Base-by-base conservation (phyloP, 345 rosid species). In the Brassica napus region DNA sequence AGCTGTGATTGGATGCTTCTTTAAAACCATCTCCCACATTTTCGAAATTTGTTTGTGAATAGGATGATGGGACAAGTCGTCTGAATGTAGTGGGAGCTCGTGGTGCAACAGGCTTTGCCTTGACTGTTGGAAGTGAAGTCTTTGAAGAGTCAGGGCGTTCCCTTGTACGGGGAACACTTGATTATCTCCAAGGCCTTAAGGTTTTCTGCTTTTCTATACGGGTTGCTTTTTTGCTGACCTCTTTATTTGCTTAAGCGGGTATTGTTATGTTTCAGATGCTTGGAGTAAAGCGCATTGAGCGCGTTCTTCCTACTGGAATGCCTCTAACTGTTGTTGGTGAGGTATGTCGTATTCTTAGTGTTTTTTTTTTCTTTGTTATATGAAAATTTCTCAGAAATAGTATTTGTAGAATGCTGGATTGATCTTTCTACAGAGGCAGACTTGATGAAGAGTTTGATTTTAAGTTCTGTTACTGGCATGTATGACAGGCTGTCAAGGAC, bases 101-200 rank as follows among this genome's bases (percentile, higher is more conserved):
- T 63, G 85, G 88, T 78, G 99, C 97, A 21, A 82, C 97, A 7
- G 97, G 97, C 32, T 94, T 94, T 87, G 91, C 71, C 14, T 82
- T 92, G 74, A 90, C 92, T 24, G 83, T 95, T 77, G 98, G 89
- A 32, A 89, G 97, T 81, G 99, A 95, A 88, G 91, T 91, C 9
- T 95, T 95, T 87, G 98, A 95, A 85, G 98, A 92, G 81, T 92
- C 99, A 2, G 96, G 98, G n/a, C 86, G 96, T 14, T 95, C 99
- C 11, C 91, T 91, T 81, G 99, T 90, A 68, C 88, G 98, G 60
- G 98, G 97, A 84, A 91, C 95, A 62, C 87, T 94, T 63, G 97
- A 94, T 76, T 89, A 92, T 85, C 97, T 91, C 30, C 98, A 91
- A 83, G 98, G 98, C 83, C 92, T 92, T 79, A 92, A 94, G 98